Evolutionary conservation across 2,329 filamentous ascomycete species (phyloP), one percentile per base, ranked within the genome.

Genomic region (Diaporthe ilicicola): DNA sequence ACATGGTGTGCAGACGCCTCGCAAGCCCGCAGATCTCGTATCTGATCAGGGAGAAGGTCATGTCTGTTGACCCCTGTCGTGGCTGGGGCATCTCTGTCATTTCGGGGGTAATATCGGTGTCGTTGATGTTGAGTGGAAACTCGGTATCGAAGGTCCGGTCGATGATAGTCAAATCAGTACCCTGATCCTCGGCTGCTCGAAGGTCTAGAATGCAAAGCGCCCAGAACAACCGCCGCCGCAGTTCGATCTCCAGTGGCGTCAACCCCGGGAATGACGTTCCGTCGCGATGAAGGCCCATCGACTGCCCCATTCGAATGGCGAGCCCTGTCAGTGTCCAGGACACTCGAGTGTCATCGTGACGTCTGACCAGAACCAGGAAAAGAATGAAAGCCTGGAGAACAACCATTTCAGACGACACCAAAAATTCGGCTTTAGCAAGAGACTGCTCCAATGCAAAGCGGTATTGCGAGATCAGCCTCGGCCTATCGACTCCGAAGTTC

Each of bases 241-340:
- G 88, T 75, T 92, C 89, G 8, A 87, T 83, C 56, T 92, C 88
- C 69, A 90, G 92, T 0, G 88, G 86, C 0, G 84, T 84, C 1
- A 92, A 75, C 15, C 87, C 84, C 5, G 79, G 85, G 76, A 86
- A 86, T 65, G 84, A 79, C 3, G 81, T 82, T 17, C 87, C 87
- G 53, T 92, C 90, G n/a, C 87, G 83, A 69, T 90, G 88, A 42
- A 90, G 80, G 0, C 88, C 87, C 29, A 90, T 80, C 12, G 85
- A 83, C 39, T 87, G 85, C 17, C 82, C 86, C 76, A 89, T 87
- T 7, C 87, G 82, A 22, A 90, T 86, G n/a, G 87, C 85, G 1
- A 92, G 83, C 0, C 90, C 90, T 0, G 88, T 90, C 74, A 93
- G 81, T 48, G 89, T 89, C 89, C 90, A 92, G 6, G 89, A 84